Percentiles rank a stretch among this genome's conserved stretches.
Conservation (phyloP, 805 yeast species). For the Jamesozyma gamospora region DNA sequence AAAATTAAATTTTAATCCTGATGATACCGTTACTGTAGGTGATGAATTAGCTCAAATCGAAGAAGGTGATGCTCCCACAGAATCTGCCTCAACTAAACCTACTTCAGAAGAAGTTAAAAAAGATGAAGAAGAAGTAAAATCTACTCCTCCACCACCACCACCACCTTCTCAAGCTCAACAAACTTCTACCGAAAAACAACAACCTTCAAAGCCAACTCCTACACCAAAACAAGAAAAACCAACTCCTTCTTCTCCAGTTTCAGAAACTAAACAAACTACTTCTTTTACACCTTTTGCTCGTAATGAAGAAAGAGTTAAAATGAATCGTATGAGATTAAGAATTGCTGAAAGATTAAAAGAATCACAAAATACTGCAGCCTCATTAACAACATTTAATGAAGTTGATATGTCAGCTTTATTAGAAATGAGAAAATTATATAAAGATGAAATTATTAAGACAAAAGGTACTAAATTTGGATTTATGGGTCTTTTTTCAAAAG, state of each 20-base stretch:
- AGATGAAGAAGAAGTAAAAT: constrained; percentile 13
- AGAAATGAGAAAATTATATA: constrained; percentile 92
- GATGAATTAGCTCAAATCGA: constrained; percentile 85
- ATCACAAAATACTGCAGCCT: constrained; percentile 97
- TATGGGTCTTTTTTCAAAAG: constrained; percentile 98
- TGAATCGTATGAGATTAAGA: constrained; percentile 99
- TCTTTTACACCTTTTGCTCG: constrained; percentile 56
- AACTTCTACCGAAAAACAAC: constrained; percentile 36
- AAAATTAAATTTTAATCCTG: constrained; percentile 72
- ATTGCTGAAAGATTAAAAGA: constrained; percentile 98
- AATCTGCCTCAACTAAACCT: constrained; percentile 35
- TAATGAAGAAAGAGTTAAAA: constrained; percentile 83
- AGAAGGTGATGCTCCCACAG: constrained; percentile 57
- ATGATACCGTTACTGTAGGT: constrained; percentile 92
- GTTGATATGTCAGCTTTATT: constrained; percentile 89
- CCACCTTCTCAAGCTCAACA: constrained; percentile 19
- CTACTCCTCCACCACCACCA: constrained; percentile 15
- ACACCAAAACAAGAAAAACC: constrained; percentile 23
- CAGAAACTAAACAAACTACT: constrained; percentile 19
- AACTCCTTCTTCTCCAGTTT: constrained; percentile 20
- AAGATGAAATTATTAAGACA: constrained; percentile 90
- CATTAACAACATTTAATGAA: constrained; percentile 95
- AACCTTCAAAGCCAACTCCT: constrained; percentile 14
- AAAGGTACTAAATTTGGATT: constrained; percentile 93
- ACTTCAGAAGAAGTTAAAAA: constrained; percentile 12